phyloP scores from a whole-genome alignment of 2,329 filamentous ascomycete species.

The Hansfordia pulvinata region DNA sequence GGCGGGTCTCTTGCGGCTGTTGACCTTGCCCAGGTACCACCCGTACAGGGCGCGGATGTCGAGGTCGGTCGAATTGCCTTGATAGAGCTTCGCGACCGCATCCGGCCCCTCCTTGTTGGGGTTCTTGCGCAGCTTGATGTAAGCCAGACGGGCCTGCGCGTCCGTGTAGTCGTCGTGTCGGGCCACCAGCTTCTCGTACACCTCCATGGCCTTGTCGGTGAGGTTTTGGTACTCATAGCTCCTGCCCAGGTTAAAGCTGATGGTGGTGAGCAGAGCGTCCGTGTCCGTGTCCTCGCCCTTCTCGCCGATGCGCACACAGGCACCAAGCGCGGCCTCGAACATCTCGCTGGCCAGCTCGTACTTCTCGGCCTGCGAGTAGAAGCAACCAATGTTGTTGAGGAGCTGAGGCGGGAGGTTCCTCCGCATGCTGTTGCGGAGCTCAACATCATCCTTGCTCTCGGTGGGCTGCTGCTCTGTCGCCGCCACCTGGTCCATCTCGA shows the following conservation, averaged over 20 bases:
- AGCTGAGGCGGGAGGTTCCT: conserved; percentile 78
- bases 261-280: conserved; percentile 85
- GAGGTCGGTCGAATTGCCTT: conserved; percentile 70
- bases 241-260: conserved; percentile 90
- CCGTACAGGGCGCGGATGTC: conserved; percentile 89
- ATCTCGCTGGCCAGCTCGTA: conserved; percentile 67
- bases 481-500: conserved; percentile 70
- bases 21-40: conserved; percentile 79
- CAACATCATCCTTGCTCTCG: conserved; percentile 44
- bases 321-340: conserved; percentile 83
- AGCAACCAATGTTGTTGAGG: conserved; percentile 95
- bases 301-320: conserved; percentile 70
- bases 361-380: conserved; percentile 80
- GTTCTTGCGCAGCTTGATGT: conserved; percentile 71
- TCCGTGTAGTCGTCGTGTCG: conserved; percentile 89
- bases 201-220: conserved; percentile 69
- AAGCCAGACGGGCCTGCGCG: conserved; percentile 75
- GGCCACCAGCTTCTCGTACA: conserved; percentile 75
- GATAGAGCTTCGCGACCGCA: conserved; percentile 72
- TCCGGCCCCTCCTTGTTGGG: conserved; percentile 80
- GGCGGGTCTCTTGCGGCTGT: conserved; percentile 64
- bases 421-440: conserved; percentile 48
- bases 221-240: conserved; percentile 82
- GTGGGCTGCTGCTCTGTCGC: conserved; percentile 52
- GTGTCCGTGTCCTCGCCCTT: conserved; percentile 67